Evolutionary conservation across 148 eudicot species (phyloP).

Genomic region (Amaranthus hypochondriacus): DNA sequence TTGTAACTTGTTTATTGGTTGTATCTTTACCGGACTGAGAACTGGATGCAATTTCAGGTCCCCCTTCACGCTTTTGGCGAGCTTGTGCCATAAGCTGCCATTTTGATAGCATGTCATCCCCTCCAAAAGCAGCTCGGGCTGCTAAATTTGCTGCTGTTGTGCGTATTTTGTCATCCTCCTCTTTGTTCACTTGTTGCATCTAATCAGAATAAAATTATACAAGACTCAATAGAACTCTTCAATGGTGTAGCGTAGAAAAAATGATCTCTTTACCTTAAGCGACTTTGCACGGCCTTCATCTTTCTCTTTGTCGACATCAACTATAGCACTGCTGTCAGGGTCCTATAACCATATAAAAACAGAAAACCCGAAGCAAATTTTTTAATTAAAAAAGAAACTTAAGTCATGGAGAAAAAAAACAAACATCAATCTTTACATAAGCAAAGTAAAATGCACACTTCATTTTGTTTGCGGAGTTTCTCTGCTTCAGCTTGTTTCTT

Average conservation of each 20-base stretch:
- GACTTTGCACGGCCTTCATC: conserved; percentile 62
- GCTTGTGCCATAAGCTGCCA: conserved; percentile 96
- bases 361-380: neutral
- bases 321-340: conserved; percentile 51
- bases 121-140: conserved; percentile 97
- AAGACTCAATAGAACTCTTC: neutral
- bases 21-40: conserved; percentile 56
- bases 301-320: conserved; percentile 74
- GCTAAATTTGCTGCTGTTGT: conserved; percentile 97
- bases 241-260: neutral
- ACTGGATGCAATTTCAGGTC: conserved; percentile 45
- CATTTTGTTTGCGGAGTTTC: conserved; percentile 57
- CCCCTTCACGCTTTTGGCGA: conserved; percentile 84
- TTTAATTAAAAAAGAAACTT: neutral
- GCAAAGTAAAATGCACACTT: conserved; percentile 37
- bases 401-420: neutral
- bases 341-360: conserved; percentile 28
- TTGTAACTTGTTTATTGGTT: conserved; percentile 35
- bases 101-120: conserved; percentile 88
- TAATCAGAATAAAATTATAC: neutral
- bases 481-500: conserved; percentile 83
- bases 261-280: conserved; percentile 43
- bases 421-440: neutral
- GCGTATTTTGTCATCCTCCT: conserved; percentile 95
- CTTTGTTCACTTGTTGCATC: conserved; percentile 61